Evolutionary conservation across 345 rosid species (phyloP).

Genomic region (Crucihimalaya himalaica): DNA sequence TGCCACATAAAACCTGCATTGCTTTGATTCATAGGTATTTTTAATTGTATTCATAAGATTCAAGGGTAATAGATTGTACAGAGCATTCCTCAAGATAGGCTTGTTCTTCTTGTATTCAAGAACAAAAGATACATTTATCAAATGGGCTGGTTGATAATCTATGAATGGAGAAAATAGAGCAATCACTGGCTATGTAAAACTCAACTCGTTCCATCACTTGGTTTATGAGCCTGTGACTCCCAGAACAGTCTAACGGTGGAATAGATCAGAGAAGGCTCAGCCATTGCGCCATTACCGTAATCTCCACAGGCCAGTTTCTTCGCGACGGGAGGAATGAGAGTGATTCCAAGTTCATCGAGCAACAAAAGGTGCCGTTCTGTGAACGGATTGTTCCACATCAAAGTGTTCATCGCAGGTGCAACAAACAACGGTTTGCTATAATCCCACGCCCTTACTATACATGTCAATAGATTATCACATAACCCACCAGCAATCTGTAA

Average conservation of each 20-base stretch:
- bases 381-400: conserved; percentile 94
- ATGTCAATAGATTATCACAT: conserved; percentile 86
- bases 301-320: conserved; percentile 91
- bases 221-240: conserved; percentile 54
- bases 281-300: conserved; percentile 89
- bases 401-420: conserved; percentile 88
- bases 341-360: conserved; percentile 83
- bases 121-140: neutral
- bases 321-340: conserved; percentile 77
- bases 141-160: neutral
- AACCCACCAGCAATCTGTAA: conserved; percentile 92
- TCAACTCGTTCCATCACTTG: conserved; percentile 19
- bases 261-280: conserved; percentile 79
- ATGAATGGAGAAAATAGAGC: neutral
- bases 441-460: conserved; percentile 91
- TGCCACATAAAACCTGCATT: neutral
- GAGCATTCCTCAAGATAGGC: neutral
- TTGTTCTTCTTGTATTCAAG: neutral
- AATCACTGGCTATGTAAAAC: neutral
- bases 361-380: conserved; percentile 77
- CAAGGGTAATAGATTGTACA: neutral
- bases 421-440: conserved; percentile 76
- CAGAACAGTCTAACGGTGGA: conserved; percentile 72
- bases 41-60: neutral
- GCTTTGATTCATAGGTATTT: neutral